A percentile compares a stretch with the other conserved stretches of the same genome.
Evolutionary conservation across 139 green algal genomes (phyloP).

Genomic region (Chlamydomonas sp.): DNA sequence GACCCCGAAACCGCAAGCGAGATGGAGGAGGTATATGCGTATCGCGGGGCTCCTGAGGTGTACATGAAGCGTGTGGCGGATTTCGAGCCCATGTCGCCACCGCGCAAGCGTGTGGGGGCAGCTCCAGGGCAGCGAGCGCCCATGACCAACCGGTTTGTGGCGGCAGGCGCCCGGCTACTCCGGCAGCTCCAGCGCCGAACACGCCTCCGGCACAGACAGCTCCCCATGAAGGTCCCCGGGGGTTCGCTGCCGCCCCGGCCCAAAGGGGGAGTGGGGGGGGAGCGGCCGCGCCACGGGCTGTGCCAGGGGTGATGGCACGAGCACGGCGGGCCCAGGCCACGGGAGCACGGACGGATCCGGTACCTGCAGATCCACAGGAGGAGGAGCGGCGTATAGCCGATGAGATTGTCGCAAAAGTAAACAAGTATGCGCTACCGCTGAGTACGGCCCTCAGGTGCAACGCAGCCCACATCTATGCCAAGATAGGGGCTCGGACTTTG

Average conservation of each 20-base stretch:
- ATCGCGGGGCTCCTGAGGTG: background rate
- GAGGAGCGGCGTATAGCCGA: conserved; percentile 3
- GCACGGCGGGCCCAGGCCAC: background rate
- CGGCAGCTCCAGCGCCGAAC: background rate
- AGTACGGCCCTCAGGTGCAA: background rate
- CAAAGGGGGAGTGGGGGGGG: too few species aligned
- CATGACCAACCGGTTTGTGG: too few species aligned
- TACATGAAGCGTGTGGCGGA: conserved; percentile 4
- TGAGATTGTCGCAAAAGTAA: background rate
- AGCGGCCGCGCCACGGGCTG: background rate
- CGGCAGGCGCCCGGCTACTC: background rate
- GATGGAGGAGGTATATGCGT: too few species aligned
- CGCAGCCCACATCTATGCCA: background rate
- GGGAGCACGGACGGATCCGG: background rate
- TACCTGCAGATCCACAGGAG: background rate
- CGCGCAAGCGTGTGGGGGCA: background rate
- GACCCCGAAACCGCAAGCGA: too few species aligned
- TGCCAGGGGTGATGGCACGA: background rate
- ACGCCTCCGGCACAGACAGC: too few species aligned
- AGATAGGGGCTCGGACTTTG: background rate
- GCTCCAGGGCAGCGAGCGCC: background rate
- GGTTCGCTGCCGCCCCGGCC: too few species aligned
- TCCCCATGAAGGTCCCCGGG: too few species aligned
- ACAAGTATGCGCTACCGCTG: background rate
- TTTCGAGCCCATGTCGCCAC: background rate